A percentile compares a stretch with the other conserved stretches of the same genome.
Conservation (phyloP, 73 alveolate genomes). For the Halteria grandinella region DNA sequence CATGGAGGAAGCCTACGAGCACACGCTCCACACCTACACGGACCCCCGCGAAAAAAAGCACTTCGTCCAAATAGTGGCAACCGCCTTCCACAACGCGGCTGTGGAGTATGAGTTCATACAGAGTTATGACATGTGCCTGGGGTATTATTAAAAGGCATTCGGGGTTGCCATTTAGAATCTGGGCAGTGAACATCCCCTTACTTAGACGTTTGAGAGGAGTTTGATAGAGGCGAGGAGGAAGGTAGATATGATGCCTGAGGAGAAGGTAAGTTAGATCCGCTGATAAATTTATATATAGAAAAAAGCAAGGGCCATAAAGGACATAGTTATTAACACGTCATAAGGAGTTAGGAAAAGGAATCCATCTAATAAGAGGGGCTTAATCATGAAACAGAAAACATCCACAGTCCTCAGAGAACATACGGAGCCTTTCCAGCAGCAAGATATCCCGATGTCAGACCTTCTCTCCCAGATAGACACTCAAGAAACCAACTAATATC, state of each 20-base stretch:
- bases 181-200: conserved; percentile 29
- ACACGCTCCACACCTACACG: conserved; percentile 2
- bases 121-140: conserved; percentile 1
- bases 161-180: conserved; percentile 25
- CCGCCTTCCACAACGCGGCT: conserved; percentile 51
- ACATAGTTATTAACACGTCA: neutral
- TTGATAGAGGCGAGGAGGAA: conserved; percentile 26
- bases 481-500: neutral
- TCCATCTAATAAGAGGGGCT: too few species aligned
- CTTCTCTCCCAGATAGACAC: too few species aligned
- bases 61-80: conserved; percentile 37
- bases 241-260: conserved; percentile 37
- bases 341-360: neutral
- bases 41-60: conserved; percentile 16
- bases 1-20: conserved; percentile 29
- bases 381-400: too few species aligned
- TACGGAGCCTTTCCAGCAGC: too few species aligned
- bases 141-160: conserved; percentile 30
- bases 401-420: too few species aligned
- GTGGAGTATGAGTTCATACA: conserved; percentile 44
- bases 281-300: neutral
- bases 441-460: too few species aligned
- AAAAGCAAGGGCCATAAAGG: neutral
- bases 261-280: neutral
- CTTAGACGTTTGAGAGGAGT: conserved; percentile 32